Base-by-base conservation (phyloP, 2,329 filamentous ascomycete genomes). In the Rutstroemia sp. region DNA sequence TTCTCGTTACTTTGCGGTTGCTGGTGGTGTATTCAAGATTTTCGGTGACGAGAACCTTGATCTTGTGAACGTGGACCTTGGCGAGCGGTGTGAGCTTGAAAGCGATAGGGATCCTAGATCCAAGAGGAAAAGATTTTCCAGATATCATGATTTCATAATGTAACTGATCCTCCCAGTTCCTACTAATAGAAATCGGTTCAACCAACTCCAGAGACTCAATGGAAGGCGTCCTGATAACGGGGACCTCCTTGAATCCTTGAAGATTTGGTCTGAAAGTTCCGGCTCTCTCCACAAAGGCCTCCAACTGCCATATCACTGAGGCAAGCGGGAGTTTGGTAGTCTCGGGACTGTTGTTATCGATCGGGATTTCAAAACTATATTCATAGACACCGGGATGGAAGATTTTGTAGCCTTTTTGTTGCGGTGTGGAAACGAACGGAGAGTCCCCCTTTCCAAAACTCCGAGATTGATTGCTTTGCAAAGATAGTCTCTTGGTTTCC, bases 91-190 rank as follows among this genome's bases (percentile, higher is more conserved):
- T 89, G 51, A 89, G 74, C 67, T 88, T 89, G 75, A 89, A 89
- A 2, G 86, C 85, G 57, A 89, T 88, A 0, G 86, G 86, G 6
- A 89, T 83, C 61, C 85, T 83, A 2, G 83, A 79, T 9, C 86
- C 86, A 5, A 89, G 70, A 0, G 86, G 85, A 63, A 89, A 89
- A 0, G 86, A 87, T 76, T 89, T 89, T 34, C 86, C 86, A 4
- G 85, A 88, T 30, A 89, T 88, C 61, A 89, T 84, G 62, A 89
- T 89, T 64, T 89, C 86, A 66, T 89, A 89, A 64, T 88, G 85
- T 27, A 89, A 72, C 66, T 89, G 86, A 61, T 89, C 85, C 65
- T 89, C 86, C 86, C 86, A 89, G 57, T 83, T 87, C 44, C 86
- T 76, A 57, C 84, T 88, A 62, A 89, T 89, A 8, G 86, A 86